Base-by-base conservation (phyloP, 495 filamentous ascomycete genomes). In the Penicillium parvum region DNA sequence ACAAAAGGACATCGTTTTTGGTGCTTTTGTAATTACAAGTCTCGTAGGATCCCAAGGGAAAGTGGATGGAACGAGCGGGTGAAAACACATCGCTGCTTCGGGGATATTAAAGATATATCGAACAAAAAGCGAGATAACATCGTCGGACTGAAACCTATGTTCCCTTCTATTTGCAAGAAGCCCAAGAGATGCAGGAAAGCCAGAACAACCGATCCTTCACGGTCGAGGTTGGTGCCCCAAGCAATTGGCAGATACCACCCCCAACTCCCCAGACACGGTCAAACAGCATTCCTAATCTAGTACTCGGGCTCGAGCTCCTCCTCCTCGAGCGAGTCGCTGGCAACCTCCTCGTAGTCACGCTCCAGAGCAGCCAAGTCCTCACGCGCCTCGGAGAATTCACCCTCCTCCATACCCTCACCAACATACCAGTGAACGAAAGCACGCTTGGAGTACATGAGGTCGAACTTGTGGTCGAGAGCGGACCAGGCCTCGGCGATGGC, bases 401-500 rank as follows among this genome's bases (percentile, higher is more conserved):
- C 92, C 71, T 98, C 92, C 78, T 98, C 92, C 92, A 98, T 98
- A 81, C 92, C 92, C 78, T 98, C 92, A 73, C 92, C 92, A 65
- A 98, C 92, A 59, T 98, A 98, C 92, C 92, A 98, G 73, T 98
- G 92, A 37, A 98, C 92, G 75, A 98, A 98, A 42, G 92, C 92
- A 71, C 92, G 92, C 83, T 98, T 98, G 65, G 90, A 90, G 80
- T 97, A 97, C 92, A 98, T 98, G 63, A 98, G 89, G 57, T 98
- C 92, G 73, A 98, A 98, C 74, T 98, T 98, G 80, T 86, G 84
- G 42, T 91, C 94, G 38, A 98, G 85, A 57, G 91, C 87, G 35
- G 89, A 88, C 92, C 92, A 98, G 43, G 92, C 92, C 76, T 98
- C 91, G 60, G 90, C 87, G 65, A 98, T 98, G 59, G 92, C 92